Conservation (phyloP, 108 stramenopile genomes). For the Schizochytrium sp. region DNA sequence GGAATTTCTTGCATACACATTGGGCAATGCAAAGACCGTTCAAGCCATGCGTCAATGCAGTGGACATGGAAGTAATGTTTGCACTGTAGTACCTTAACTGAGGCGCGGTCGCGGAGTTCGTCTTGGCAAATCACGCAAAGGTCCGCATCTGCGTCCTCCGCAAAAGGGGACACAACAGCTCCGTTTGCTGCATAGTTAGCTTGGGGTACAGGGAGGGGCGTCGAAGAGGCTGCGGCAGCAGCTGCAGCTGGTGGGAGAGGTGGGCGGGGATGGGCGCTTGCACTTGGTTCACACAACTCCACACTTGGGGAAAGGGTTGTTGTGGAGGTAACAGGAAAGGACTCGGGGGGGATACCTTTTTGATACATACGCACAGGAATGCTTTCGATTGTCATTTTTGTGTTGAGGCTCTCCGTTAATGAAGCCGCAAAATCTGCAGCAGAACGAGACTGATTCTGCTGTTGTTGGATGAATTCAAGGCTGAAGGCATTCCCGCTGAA, state of each 20-base stretch:
- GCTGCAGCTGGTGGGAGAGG: background rate
- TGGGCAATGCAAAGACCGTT: constrained; percentile 60
- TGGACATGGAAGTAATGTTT: constrained; percentile 49
- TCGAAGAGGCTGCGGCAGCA: background rate
- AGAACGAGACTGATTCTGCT: background rate
- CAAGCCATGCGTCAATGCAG: constrained; percentile 64
- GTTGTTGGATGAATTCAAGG: constrained; percentile 9
- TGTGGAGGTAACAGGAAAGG: background rate
- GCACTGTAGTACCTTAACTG: constrained; percentile 59
- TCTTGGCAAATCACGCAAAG: constrained; percentile 63
- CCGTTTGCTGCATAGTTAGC: background rate
- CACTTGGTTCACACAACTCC: background rate
- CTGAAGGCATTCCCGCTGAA: background rate
- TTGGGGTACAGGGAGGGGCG: background rate
- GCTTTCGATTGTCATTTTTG: constrained; percentile 36
- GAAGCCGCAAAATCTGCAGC: background rate
- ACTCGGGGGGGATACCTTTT: background rate
- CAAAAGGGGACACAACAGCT: background rate
- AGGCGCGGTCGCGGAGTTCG: constrained; percentile 8
- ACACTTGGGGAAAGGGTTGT: background rate
- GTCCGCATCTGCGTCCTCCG: background rate
- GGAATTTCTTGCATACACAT: constrained; percentile 62
- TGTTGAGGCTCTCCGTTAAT: constrained; percentile 28
- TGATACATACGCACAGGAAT: constrained; percentile 10
- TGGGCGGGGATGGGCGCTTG: background rate